A percentile compares a stretch with the other conserved stretches of the same genome.
These are phyloP conservation scores for Aspergillus ibericus DNA, from an alignment of 2,329 filamentous ascomycete genomes.

Conservation along the genomic window DNA sequence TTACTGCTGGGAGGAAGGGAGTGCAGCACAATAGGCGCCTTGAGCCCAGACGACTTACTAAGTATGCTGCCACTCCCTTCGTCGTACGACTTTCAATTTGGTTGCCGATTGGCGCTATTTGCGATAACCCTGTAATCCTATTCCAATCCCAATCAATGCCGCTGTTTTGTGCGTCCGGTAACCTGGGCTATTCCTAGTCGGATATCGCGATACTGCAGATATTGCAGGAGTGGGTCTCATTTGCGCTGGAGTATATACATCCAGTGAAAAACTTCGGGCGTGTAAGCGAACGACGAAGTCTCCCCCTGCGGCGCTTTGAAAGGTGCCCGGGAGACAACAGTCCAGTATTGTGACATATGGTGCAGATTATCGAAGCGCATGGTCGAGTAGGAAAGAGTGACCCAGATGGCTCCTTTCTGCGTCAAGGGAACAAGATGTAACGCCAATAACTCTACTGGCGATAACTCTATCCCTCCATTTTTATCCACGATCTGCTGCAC, in stretches of 20 bases:
- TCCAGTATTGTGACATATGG: constrained; percentile 28
- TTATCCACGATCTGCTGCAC: constrained; percentile 19
- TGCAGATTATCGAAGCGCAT: constrained; percentile 33
- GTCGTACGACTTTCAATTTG: neutral
- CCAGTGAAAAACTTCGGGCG: constrained; percentile 39
- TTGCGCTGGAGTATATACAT: constrained; percentile 33
- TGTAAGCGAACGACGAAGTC: constrained; percentile 28
- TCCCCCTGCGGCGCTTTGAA: constrained; percentile 34
- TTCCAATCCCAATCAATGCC: neutral
- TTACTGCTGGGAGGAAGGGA: neutral
- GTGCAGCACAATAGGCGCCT: neutral
- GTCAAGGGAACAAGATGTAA: constrained; percentile 35
- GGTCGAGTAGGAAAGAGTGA: constrained; percentile 36
- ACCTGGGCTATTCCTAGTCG: neutral
- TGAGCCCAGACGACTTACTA: neutral
- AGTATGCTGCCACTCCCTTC: neutral
- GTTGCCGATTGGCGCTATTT: neutral
- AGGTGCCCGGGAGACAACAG: constrained; percentile 27
- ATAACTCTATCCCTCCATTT: constrained; percentile 18
- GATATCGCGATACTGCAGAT: neutral
- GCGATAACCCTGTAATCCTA: neutral
- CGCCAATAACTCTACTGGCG: constrained; percentile 36
- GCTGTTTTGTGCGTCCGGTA: neutral
- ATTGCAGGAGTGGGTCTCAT: constrained; percentile 7
- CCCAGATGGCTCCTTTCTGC: constrained; percentile 29